Evolutionary conservation across 306 rosid genomes (phyloP).

Genomic region (Casuarina equisetifolia): DNA sequence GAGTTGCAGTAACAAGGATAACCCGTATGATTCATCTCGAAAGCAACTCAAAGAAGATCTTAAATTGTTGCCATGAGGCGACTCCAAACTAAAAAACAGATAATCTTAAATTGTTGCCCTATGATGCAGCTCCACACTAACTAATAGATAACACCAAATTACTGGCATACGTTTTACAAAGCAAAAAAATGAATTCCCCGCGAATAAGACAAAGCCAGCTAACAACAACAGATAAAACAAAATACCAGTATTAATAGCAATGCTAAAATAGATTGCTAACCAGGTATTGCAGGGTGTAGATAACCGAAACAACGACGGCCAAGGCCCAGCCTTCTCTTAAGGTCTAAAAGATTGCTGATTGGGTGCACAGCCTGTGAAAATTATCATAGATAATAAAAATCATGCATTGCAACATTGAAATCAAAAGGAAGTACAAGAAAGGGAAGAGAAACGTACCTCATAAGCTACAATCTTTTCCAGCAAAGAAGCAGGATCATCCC

Average conservation of each 20-base stretch:
- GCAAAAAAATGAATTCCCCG: background rate
- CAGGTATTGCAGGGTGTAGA: slow-evolving; percentile 92
- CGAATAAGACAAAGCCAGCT: background rate
- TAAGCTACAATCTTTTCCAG: slow-evolving; percentile 95
- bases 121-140: background rate
- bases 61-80: no score
- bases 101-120: no score
- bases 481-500: slow-evolving; percentile 97
- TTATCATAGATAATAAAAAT: slow-evolving; percentile 26
- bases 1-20: background rate
- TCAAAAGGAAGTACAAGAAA: slow-evolving; percentile 21
- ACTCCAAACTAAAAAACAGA: no score
- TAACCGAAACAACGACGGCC: slow-evolving; percentile 97
- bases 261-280: slow-evolving; percentile 48
- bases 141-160: background rate
- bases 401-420: slow-evolving; percentile 10
- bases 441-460: slow-evolving; percentile 55
- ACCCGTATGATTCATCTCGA: no score
- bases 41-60: no score
- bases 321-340: slow-evolving; percentile 95
- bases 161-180: background rate
- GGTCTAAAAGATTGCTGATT: slow-evolving; percentile 94
- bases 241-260: slow-evolving; percentile 15
- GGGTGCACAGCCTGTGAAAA: slow-evolving; percentile 92
- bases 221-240: slow-evolving; percentile 18